These are phyloP conservation scores for Zygnema cylindricum DNA, from an alignment of 139 green algal genomes.

Conservation along the genomic window DNA sequence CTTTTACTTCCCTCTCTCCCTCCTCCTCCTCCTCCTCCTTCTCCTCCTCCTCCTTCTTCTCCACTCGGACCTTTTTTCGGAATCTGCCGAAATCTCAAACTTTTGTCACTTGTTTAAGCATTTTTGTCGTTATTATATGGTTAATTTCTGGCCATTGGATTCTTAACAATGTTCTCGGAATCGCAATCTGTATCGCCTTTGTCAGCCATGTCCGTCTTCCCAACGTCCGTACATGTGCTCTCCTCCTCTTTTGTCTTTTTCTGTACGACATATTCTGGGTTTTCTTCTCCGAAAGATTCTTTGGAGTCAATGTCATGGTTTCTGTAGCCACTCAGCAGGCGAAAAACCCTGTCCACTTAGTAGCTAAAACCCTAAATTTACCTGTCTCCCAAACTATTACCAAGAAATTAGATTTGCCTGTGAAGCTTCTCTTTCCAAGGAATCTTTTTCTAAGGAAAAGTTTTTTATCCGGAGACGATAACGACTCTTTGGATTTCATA, in stretches of 20 bases:
- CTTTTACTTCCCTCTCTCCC: conserved; percentile 19
- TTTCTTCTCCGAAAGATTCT: conserved; percentile 72
- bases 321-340: conserved; percentile 72
- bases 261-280: conserved; percentile 93
- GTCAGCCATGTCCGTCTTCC: conserved; percentile 59
- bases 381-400: conserved; percentile 48
- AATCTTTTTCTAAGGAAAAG: conserved; percentile 25
- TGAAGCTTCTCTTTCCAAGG: conserved; percentile 60
- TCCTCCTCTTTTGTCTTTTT: conserved; percentile 78
- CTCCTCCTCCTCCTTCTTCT: neutral
- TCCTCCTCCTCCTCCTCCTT: neutral
- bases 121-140: conserved; percentile 29
- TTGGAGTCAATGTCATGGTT: conserved; percentile 90
- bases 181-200: conserved; percentile 57
- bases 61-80: neutral
- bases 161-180: conserved; percentile 60
- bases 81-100: conserved; percentile 10
- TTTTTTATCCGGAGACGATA: neutral
- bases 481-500: conserved; percentile 36
- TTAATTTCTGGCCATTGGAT: conserved; percentile 59
- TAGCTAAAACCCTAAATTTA: conserved; percentile 44
- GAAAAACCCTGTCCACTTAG: conserved; percentile 54
- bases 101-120: conserved; percentile 13
- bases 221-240: conserved; percentile 53
- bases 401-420: conserved; percentile 58